Evolutionary conservation across 352 stramenopile species (phyloP).

Genomic region (Phytopythium kandeliae): DNA sequence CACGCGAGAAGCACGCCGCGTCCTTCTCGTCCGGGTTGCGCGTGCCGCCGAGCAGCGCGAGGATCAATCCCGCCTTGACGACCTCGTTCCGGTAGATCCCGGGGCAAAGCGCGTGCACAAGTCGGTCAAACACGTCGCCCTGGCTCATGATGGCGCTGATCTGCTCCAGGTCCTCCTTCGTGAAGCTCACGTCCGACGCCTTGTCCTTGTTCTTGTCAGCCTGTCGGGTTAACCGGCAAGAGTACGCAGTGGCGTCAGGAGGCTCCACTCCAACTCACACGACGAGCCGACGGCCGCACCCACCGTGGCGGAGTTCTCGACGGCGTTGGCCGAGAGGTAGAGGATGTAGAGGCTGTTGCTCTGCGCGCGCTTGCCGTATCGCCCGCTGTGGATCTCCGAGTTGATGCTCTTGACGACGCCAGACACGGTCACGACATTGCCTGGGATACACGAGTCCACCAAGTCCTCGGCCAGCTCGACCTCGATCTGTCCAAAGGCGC

Average conservation of each 20-base stretch:
- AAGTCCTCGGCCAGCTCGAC: constrained; percentile 90
- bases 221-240: constrained; percentile 6
- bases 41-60: constrained; percentile 95
- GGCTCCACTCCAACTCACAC: too few relatives aligned
- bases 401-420: constrained; percentile 95
- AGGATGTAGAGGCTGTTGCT: constrained; percentile 92
- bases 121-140: constrained; percentile 90
- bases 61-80: constrained; percentile 96
- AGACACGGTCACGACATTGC: constrained; percentile 92
- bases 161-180: constrained; percentile 86
- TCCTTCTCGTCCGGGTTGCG: constrained; percentile 53
- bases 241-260: too few relatives aligned
- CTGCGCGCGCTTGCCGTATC: constrained; percentile 87
- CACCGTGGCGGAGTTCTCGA: constrained; percentile 72
- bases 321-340: constrained; percentile 91
- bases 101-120: constrained; percentile 94
- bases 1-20: constrained; percentile 65
- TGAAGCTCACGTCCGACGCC: constrained; percentile 69
- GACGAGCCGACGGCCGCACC: too few relatives aligned
- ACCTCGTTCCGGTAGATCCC: constrained; percentile 97
- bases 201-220: constrained; percentile 46
- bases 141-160: constrained; percentile 89
- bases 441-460: constrained; percentile 94
- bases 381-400: constrained; percentile 87
- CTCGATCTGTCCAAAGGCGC: constrained; percentile 42